phyloP scores from a whole-genome alignment of 345 rosid species.

The Eucalyptus sp. region DNA sequence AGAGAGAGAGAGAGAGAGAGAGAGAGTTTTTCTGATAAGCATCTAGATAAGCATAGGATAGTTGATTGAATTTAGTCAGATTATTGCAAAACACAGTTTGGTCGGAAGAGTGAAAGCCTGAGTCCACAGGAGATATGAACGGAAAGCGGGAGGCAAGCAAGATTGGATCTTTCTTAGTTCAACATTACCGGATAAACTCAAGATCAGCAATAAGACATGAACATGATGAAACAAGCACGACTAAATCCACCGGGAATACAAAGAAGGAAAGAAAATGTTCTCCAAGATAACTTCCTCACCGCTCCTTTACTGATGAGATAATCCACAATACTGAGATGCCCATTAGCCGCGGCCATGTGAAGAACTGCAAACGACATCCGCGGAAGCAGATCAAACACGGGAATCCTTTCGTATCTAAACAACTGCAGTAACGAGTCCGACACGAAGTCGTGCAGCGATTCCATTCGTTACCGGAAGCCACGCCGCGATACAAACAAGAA shows the following conservation, averaged over 20 bases:
- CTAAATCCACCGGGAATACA: not conserved
- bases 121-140: not conserved
- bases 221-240: not conserved
- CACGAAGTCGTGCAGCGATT: not conserved
- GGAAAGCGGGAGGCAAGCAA: not conserved
- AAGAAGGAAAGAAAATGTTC: not conserved
- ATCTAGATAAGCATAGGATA: not conserved
- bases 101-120: not conserved
- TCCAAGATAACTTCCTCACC: conserved; percentile 26
- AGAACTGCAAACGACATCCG: conserved; percentile 38
- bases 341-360: conserved; percentile 96
- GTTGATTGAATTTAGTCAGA: not conserved
- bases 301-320: conserved; percentile 58
- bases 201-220: not conserved
- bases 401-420: not conserved
- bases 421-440: not conserved
- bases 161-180: not conserved
- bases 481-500: not conserved
- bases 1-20: not conserved
- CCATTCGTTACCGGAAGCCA: not conserved
- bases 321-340: conserved; percentile 57
- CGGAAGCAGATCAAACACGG: not conserved
- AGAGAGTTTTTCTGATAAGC: not conserved
- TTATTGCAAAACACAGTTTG: not conserved
- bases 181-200: not conserved